Percentiles rank a stretch among this genome's conserved stretches.
Evolutionary conservation across 225 moss, liverwort and hornwort species (phyloP).

Genomic region (Asterella californica): DNA sequence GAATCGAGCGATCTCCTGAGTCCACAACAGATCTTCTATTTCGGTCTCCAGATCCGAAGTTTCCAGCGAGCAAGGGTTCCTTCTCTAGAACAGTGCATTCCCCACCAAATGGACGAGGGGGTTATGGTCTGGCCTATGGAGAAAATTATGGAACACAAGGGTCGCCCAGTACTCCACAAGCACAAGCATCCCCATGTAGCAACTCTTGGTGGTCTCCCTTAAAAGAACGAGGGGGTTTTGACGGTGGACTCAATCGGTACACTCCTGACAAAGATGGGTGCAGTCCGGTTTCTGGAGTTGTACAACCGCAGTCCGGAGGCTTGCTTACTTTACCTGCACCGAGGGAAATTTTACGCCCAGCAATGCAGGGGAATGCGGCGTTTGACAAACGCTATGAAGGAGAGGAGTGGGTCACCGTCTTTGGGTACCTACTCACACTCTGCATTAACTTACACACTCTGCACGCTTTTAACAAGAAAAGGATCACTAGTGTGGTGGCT

Average conservation of each 20-base stretch:
- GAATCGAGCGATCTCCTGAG: constrained; percentile 70
- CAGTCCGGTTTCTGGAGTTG: constrained; percentile 70
- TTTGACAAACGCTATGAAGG: constrained; percentile 44
- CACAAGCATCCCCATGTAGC: constrained; percentile 43
- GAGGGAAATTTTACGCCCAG: constrained; percentile 74
- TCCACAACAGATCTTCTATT: constrained; percentile 57
- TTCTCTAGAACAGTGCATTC: constrained; percentile 40
- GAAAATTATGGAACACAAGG: constrained; percentile 37
- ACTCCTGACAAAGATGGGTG: constrained; percentile 55
- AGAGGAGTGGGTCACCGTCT: constrained; percentile 76
- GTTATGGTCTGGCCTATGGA: constrained; percentile 51
- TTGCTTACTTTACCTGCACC: constrained; percentile 69
- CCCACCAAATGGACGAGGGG: constrained; percentile 46
- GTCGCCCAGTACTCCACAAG: constrained; percentile 51
- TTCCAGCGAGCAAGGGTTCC: constrained; percentile 40
- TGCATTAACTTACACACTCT: not conserved
- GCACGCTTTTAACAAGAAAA: not conserved
- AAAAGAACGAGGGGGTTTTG: constrained; percentile 48
- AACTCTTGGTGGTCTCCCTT: constrained; percentile 76
- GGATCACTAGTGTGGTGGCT: not conserved
- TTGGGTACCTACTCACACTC: constrained; percentile 45
- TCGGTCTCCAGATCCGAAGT: constrained; percentile 54
- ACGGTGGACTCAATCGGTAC: constrained; percentile 42
- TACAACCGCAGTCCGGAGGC: constrained; percentile 60
- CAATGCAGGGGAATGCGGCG: constrained; percentile 45